Base-by-base conservation (phyloP, 2,329 filamentous ascomycete species). In the Aspergillus aculeatus region DNA sequence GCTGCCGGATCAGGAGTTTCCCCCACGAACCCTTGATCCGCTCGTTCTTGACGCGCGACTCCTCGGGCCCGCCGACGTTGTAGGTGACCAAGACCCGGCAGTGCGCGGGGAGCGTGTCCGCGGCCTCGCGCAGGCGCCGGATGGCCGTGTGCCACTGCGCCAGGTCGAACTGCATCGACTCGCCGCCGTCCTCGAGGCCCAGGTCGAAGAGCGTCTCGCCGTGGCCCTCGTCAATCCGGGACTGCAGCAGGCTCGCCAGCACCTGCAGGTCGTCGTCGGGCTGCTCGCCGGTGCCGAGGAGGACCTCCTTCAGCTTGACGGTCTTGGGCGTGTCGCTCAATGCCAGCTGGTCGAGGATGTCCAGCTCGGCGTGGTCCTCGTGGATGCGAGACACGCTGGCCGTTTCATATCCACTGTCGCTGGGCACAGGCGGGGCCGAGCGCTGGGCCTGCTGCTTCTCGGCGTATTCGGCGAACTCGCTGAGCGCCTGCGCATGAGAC, bases 391-490 rank as follows among this genome's bases (percentile, higher is more conserved):
- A 71, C 21, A 70, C 66, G 49, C 67, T 73, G 2, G 69, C 69
- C 4, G 74, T 79, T 31, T 73, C 74, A 59, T 78, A 76, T 35
- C 74, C 75, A 65, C 73, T 79, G 59, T 80, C 75, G 64, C 74
- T 77, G 11, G 75, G 73, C 12, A 74, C 69, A 10, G 73, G 65
- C 47, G 77, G 77, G 50, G 64, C 67, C 14, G 73, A 69, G 47
- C 77, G 76, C 26, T 71, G 74, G 24, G 88, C 87, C 76, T 98
- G 95, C 75, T 98, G 93, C 74, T 92, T 90, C 76, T 98, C 92
- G 66, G 97, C 95, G 71, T 97, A 98, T 71, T 99, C 95, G 75
- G 93, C 92, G 74, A 99, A 99, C 69, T 98, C 95, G 80, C 90
- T 95, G 58, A 99, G 84, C 12, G 94, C 93, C 85, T 88, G 58